Conservation (phyloP, 73 alveolate species). For the Tetrahymena thermophila region DNA sequence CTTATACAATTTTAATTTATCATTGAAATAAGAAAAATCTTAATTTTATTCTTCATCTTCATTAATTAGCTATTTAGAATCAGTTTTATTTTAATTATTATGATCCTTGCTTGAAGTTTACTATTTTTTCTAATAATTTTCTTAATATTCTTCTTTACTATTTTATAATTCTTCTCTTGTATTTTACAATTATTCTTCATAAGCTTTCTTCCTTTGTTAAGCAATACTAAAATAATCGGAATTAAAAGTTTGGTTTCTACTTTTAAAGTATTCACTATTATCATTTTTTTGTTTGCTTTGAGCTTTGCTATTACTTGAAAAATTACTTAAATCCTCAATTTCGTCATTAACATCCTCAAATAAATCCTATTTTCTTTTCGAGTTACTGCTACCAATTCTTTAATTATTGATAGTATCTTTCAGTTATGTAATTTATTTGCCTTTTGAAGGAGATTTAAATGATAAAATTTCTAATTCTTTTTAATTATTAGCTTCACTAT, state of each 20-base stretch:
- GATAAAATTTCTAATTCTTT: neutral
- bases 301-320: neutral
- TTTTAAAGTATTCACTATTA: neutral
- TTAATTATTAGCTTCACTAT: neutral
- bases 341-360: neutral
- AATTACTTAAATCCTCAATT: neutral
- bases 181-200: neutral
- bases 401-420: neutral
- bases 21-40: slow-evolving; percentile 5
- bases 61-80: slow-evolving; percentile 15
- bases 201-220: neutral
- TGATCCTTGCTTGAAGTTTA: neutral
- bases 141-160: slow-evolving; percentile 9
- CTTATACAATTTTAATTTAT: slow-evolving; percentile 7
- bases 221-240: neutral
- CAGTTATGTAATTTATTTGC: neutral
- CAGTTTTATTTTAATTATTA: neutral
- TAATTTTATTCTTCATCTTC: neutral
- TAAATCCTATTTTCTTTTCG: neutral
- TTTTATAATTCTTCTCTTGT: neutral
- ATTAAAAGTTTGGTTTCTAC: slow-evolving; percentile 4
- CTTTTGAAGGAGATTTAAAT: neutral
- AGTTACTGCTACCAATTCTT: neutral
- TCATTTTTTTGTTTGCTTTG: neutral
- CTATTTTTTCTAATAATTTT: neutral